Evolutionary conservation across 2,329 filamentous ascomycete genomes (phyloP).

Genomic region (Aspergillus piperis): DNA sequence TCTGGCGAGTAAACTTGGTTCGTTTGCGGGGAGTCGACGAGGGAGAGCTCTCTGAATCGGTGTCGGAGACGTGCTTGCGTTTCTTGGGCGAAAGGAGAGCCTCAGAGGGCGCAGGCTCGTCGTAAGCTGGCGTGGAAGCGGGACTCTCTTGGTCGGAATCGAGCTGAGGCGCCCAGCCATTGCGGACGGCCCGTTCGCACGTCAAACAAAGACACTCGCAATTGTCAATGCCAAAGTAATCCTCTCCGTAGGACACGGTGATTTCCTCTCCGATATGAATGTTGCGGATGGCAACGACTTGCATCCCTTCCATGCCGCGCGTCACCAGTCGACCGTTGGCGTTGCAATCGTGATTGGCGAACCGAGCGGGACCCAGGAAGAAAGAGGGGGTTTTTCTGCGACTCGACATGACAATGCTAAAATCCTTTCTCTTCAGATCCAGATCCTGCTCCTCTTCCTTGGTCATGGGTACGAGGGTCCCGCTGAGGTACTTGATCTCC

Average conservation of each 20-base stretch:
- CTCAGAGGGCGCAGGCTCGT: constrained; percentile 26
- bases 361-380: constrained; percentile 91
- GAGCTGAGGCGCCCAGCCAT: constrained; percentile 72
- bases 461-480: constrained; percentile 89
- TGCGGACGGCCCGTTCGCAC: constrained; percentile 73
- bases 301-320: constrained; percentile 80
- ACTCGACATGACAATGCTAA: constrained; percentile 94
- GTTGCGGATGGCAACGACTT: constrained; percentile 79
- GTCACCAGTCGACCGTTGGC: constrained; percentile 89
- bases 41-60: constrained; percentile 29
- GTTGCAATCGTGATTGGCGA: constrained; percentile 95
- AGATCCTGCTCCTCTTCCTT: constrained; percentile 85
- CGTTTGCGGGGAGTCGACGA: constrained; percentile 36
- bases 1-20: constrained; percentile 35
- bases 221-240: constrained; percentile 93
- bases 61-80: constrained; percentile 29
- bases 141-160: constrained; percentile 39
- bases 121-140: constrained; percentile 34
- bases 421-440: constrained; percentile 81
- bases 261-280: constrained; percentile 92
- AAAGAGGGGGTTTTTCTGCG: constrained; percentile 86
- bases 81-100: constrained; percentile 27
- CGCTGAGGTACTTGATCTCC: constrained; percentile 84
- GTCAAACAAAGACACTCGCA: constrained; percentile 90
- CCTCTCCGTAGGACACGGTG: constrained; percentile 92